phyloP scores from a whole-genome alignment of 75 land plant species.

The Pinus tabuliformis region DNA sequence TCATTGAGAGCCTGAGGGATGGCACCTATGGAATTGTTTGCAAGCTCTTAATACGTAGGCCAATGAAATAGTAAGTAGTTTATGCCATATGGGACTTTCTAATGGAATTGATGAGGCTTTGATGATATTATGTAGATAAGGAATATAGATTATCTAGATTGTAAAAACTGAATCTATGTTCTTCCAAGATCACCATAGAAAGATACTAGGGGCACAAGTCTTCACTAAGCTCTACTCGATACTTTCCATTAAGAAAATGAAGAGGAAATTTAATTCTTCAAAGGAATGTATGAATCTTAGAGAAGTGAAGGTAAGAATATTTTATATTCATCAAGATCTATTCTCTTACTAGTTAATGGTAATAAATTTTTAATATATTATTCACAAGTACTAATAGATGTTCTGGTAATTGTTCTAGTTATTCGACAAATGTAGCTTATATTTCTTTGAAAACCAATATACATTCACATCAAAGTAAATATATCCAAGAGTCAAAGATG shows the following conservation, averaged over 20 bases:
- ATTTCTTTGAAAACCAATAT: no score
- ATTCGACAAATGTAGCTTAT: no score
- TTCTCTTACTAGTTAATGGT: background rate
- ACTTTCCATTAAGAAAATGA: slow-evolving; percentile 94
- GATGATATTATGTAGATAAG: background rate
- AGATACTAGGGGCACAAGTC: no score
- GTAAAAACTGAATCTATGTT: background rate
- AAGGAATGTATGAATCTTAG: slow-evolving; percentile 75
- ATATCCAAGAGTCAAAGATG: no score
- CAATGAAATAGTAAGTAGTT: slow-evolving; percentile 32
- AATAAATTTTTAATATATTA: background rate
- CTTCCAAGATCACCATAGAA: no score
- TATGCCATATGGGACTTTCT: background rate
- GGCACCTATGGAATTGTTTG: slow-evolving; percentile 50
- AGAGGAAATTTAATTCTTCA: slow-evolving; percentile 73
- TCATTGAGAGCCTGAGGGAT: slow-evolving; percentile 38
- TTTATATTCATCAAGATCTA: background rate
- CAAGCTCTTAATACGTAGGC: slow-evolving; percentile 29
- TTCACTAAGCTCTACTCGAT: no score
- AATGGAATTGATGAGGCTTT: background rate
- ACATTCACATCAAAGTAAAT: no score
- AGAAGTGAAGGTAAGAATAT: slow-evolving; percentile 69
- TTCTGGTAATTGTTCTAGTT: background rate
- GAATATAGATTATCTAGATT: slow-evolving; percentile 8
- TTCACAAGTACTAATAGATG: background rate